Conservation (phyloP, 164 flowering plant species). For the Tetrastigma voinierianum region DNA sequence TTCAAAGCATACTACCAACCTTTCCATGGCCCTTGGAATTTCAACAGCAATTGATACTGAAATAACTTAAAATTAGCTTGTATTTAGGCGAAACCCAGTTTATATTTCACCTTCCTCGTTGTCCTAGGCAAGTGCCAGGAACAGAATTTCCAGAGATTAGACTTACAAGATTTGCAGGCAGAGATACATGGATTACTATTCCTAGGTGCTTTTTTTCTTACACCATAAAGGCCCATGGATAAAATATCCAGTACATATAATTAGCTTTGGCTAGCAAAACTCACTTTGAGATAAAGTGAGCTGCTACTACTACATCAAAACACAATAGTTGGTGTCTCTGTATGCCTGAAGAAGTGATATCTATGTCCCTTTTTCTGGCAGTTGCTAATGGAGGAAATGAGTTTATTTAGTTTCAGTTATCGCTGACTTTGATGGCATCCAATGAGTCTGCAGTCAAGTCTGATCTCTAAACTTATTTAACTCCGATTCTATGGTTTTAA, state of each 20-base stretch:
- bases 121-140: too few relatives aligned
- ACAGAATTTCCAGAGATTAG: too few relatives aligned
- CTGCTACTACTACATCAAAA: not conserved
- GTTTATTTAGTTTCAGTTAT: slow-evolving; percentile 1
- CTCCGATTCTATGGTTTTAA: slow-evolving; percentile 60
- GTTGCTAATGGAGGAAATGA: not conserved
- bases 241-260: not conserved
- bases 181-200: too few relatives aligned
- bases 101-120: too few relatives aligned
- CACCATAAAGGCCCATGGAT: too few relatives aligned
- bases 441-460: slow-evolving; percentile 33
- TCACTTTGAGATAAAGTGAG: slow-evolving; percentile 4
- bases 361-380: not conserved
- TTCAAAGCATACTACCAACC: too few relatives aligned
- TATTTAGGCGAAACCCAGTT: too few relatives aligned
- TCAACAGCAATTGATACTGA: too few relatives aligned
- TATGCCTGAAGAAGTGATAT: not conserved
- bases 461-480: slow-evolving; percentile 39
- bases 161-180: too few relatives aligned
- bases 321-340: not conserved
- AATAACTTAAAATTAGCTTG: too few relatives aligned
- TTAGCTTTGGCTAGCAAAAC: not conserved
- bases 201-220: too few relatives aligned
- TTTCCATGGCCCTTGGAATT: too few relatives aligned
- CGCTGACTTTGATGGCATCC: slow-evolving; percentile 22